Evolutionary conservation across 2,329 filamentous ascomycete species (phyloP).

Genomic region (Rhynchosporium agropyri): DNA sequence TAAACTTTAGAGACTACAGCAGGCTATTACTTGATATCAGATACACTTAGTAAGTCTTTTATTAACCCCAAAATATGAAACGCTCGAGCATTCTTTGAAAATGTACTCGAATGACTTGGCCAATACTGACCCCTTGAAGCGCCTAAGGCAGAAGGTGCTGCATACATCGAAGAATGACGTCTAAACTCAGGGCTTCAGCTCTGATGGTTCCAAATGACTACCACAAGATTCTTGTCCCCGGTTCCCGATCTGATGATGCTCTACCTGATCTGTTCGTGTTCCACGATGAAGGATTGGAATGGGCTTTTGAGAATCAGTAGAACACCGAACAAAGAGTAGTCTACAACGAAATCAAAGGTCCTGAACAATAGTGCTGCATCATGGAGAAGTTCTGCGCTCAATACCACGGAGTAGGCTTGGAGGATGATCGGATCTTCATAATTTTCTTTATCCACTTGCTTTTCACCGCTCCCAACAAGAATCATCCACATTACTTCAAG

Average conservation of each 20-base stretch:
- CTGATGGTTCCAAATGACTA: not conserved
- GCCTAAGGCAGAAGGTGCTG: too few species aligned
- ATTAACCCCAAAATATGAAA: not conserved
- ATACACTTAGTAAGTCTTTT: not conserved
- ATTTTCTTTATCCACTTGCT: constrained; percentile 6
- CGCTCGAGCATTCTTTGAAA: not conserved
- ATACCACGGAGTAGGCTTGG: not conserved
- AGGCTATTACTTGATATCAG: not conserved
- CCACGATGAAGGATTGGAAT: not conserved
- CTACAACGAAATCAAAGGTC: not conserved
- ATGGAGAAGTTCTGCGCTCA: not conserved
- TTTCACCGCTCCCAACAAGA: not conserved
- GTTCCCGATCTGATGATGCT: not conserved
- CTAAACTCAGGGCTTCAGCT: not conserved
- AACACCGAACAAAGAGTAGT: not conserved
- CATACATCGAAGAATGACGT: not conserved
- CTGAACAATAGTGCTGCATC: not conserved
- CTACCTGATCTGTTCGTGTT: not conserved
- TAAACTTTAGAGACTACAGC: too few species aligned
- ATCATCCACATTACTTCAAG: not conserved
- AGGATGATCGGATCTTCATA: not conserved
- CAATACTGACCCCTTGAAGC: not conserved
- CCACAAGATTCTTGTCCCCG: not conserved
- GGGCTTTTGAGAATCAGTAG: not conserved
- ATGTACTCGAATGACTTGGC: not conserved